Percentiles rank a stretch among this genome's conserved stretches.
Conservation (phyloP, 805 yeast species). For the Debaryomyces tyrocola region DNA sequence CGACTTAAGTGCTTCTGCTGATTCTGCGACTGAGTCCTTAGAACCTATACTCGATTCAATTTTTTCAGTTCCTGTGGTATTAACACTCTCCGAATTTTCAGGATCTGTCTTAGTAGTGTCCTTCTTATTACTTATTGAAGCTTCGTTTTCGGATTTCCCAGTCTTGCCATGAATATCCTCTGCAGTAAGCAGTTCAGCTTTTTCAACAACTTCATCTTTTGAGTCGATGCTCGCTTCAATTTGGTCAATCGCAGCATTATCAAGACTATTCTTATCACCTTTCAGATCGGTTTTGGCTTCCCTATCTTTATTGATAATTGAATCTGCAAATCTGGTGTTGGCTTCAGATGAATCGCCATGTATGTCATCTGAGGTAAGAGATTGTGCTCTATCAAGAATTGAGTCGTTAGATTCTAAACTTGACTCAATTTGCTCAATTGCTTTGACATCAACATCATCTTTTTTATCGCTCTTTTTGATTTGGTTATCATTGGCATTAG, state of each 20-base stretch:
- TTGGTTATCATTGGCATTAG: neutral
- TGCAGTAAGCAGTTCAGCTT: slow-evolving; percentile 8
- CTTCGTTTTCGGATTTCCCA: slow-evolving; percentile 1
- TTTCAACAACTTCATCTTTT: slow-evolving; percentile 4
- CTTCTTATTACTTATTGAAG: neutral
- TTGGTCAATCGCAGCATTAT: neutral
- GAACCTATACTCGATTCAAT: neutral
- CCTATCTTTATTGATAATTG: slow-evolving; percentile 5
- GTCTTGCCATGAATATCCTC: slow-evolving; percentile 1
- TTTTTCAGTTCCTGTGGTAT: neutral
- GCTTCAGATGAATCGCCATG: neutral
- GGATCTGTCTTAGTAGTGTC: neutral
- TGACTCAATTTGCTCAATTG: neutral
- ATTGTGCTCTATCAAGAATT: neutral
- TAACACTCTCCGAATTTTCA: neutral
- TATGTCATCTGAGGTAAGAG: neutral
- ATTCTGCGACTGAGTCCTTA: slow-evolving; percentile 5
- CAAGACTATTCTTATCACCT: slow-evolving; percentile 1
- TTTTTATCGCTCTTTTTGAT: neutral
- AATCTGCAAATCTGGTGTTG: neutral
- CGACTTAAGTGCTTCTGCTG: slow-evolving; percentile 3
- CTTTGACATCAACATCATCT: neutral
- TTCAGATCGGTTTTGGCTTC: slow-evolving; percentile 10
- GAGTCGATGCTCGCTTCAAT: slow-evolving; percentile 1
- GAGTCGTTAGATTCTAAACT: neutral